phyloP scores from a whole-genome alignment of 2,329 filamentous ascomycete species.

The Fusarium heterosporum region DNA sequence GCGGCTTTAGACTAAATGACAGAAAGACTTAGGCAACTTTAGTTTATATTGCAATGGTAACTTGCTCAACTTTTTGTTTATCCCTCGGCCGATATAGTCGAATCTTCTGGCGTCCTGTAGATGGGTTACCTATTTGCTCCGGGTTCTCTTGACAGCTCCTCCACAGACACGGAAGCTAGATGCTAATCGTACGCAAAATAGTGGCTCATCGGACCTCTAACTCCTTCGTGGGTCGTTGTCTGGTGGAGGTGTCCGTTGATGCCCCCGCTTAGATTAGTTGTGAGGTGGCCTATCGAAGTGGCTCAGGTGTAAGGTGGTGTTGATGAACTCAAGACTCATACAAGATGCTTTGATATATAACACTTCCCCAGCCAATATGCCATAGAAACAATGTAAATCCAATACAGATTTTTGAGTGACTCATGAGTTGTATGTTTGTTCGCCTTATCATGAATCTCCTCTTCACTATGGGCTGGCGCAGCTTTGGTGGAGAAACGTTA shows the following conservation, averaged over 20 bases:
- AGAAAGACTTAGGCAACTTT: too few species aligned
- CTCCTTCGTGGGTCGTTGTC: slow-evolving; percentile 3
- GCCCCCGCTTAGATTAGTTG: neutral
- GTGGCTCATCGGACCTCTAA: slow-evolving; percentile 16
- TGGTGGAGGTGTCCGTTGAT: slow-evolving; percentile 9
- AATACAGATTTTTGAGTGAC: neutral
- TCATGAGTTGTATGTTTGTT: neutral
- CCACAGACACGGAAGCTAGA: neutral
- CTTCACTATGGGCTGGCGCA: slow-evolving; percentile 4
- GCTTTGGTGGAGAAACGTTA: slow-evolving; percentile 22
- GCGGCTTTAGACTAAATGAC: too few species aligned
- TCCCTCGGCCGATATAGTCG: too few species aligned
- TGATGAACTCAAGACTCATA: neutral
- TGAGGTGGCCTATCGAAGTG: neutral
- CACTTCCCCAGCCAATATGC: neutral
- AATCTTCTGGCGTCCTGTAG: too few species aligned
- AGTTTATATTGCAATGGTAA: too few species aligned
- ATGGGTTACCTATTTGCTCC: neutral
- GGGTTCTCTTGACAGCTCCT: neutral
- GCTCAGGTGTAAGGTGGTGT: neutral
- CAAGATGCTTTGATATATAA: neutral
- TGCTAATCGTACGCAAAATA: neutral
- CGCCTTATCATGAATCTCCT: neutral
- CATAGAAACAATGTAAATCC: neutral
- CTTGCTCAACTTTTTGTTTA: too few species aligned